Percentiles rank a stretch among this genome's conserved stretches.
Evolutionary conservation across 257 asterid species (phyloP).

Genomic region (Solanum gandarillasii): DNA sequence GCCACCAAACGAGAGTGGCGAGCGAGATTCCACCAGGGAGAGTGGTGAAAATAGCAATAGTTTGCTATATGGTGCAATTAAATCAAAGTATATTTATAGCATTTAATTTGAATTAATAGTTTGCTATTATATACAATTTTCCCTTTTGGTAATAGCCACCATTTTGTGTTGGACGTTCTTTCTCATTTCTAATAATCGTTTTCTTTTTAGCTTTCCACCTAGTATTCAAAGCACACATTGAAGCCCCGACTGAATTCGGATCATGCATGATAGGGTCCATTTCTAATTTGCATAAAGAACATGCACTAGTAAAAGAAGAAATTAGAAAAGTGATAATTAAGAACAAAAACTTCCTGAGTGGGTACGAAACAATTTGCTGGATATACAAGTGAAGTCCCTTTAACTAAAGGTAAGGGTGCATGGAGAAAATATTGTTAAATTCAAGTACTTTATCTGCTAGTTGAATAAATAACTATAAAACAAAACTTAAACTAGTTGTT

Average conservation of each 20-base stretch:
- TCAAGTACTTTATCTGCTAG: background rate
- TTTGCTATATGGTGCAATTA: too few relatives aligned
- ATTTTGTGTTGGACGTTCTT: background rate
- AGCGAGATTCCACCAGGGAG: too few relatives aligned
- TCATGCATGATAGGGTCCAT: fast-evolving
- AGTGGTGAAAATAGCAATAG: too few relatives aligned
- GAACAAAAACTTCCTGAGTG: background rate
- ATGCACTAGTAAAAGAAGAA: background rate
- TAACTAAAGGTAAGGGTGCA: background rate
- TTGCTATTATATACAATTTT: too few relatives aligned
- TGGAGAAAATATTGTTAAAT: background rate
- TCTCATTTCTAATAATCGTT: too few relatives aligned
- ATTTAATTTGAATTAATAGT: too few relatives aligned
- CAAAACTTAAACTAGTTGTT: background rate
- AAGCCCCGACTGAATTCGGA: fast-evolving
- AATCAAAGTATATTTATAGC: too few relatives aligned
- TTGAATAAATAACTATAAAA: background rate
- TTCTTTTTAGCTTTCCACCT: background rate
- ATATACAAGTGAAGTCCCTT: background rate
- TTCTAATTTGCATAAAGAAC: background rate
- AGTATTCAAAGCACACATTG: fast-evolving
- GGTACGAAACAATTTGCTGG: background rate
- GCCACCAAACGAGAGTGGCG: too few relatives aligned
- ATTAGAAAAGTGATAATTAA: background rate
- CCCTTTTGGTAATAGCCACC: background rate